Evolutionary conservation across 2,329 filamentous ascomycete genomes (phyloP), one percentile per base, ranked within the genome.

Genomic region (Sporothrix phasma): DNA sequence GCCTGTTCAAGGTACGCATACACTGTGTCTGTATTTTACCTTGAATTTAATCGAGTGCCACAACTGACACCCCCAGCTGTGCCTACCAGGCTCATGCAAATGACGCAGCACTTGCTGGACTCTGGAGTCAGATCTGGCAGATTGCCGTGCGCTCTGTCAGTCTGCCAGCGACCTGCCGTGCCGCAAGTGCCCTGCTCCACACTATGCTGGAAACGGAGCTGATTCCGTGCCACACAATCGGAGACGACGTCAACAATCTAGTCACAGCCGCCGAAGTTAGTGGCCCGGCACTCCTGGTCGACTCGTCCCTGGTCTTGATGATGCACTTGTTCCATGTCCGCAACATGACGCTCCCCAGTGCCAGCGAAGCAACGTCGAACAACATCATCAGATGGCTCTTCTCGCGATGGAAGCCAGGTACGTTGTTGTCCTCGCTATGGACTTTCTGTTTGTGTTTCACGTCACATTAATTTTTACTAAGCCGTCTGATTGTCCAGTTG

Each of bases 371-470:
- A 45, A 88, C 86, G 3, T 86, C 85, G 43, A 88, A 85, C 67
- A 84, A 89, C 69, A 81, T 94, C 41, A 83, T 94, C 64, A 82
- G 86, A 69, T 99, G 94, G 94, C 74, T 94, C 1, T 86, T 92
- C 69, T 82, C 86, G 39, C 87, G 83, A 70, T 99, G 93, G 92
- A 86, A 86, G 68, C 88, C 92, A 68, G 86, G 90, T 93, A 78
- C 73, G 82, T 74, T 13, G 2, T 7, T 3, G 19, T 43, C 15
- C 5, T 2, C 41, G 8, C 8, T 43, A 4, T 43, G 41, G 19
- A n/a, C 39, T 17, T 43, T 7, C 19, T 43, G 6, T 53, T n/a
- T n/a, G n/a, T n/a, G n/a, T n/a, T n/a, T n/a, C n/a, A n/a, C n/a
- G n/a, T n/a, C n/a, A n/a, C n/a, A n/a, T n/a, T n/a, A n/a, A n/a